These are phyloP conservation scores for Hypoxylon trugodes DNA, from an alignment of 495 filamentous ascomycete species.

Conservation along the genomic window DNA sequence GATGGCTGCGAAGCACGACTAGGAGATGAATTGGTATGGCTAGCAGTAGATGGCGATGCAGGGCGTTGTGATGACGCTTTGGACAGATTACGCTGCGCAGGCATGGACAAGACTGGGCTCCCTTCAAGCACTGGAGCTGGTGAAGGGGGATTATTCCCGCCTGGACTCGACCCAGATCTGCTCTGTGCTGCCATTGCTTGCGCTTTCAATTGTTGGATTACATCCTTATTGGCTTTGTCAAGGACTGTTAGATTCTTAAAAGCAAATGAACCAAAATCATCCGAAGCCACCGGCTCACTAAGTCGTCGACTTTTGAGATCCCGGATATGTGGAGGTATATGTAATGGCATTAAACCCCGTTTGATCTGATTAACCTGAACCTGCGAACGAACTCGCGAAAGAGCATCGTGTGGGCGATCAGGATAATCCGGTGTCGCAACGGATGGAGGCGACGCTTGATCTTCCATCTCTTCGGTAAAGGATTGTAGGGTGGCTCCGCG, in stretches of 20 bases:
- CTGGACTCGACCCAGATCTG: slow-evolving; percentile 54
- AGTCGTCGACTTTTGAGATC: slow-evolving; percentile 85
- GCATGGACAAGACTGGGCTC: slow-evolving; percentile 80
- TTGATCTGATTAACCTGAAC: slow-evolving; percentile 74
- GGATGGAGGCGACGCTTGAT: slow-evolving; percentile 77
- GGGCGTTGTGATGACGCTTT: slow-evolving; percentile 75
- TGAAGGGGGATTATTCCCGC: slow-evolving; percentile 50
- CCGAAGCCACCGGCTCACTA: slow-evolving; percentile 85
- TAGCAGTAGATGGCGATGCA: slow-evolving; percentile 81
- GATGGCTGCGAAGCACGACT: slow-evolving; percentile 91
- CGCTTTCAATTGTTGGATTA: slow-evolving; percentile 92
- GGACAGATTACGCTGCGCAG: slow-evolving; percentile 84
- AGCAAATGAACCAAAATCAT: slow-evolving; percentile 95
- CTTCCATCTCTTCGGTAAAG: slow-evolving; percentile 92
- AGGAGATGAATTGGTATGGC: slow-evolving; percentile 84
- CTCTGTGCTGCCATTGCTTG: slow-evolving; percentile 79
- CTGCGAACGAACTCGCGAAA: slow-evolving; percentile 87
- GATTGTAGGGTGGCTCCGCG: slow-evolving; percentile 88
- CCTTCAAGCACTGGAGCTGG: slow-evolving; percentile 77
- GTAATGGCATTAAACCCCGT: slow-evolving; percentile 89
- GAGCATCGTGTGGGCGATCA: slow-evolving; percentile 92
- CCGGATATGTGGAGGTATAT: slow-evolving; percentile 95
- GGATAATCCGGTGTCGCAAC: slow-evolving; percentile 72
- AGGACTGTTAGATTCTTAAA: slow-evolving; percentile 98
- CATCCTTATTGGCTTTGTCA: slow-evolving; percentile 98